A percentile compares a stretch with the other conserved stretches of the same genome.
phyloP scores from a whole-genome alignment of 805 yeast genomes.

The Candida patagonica region DNA sequence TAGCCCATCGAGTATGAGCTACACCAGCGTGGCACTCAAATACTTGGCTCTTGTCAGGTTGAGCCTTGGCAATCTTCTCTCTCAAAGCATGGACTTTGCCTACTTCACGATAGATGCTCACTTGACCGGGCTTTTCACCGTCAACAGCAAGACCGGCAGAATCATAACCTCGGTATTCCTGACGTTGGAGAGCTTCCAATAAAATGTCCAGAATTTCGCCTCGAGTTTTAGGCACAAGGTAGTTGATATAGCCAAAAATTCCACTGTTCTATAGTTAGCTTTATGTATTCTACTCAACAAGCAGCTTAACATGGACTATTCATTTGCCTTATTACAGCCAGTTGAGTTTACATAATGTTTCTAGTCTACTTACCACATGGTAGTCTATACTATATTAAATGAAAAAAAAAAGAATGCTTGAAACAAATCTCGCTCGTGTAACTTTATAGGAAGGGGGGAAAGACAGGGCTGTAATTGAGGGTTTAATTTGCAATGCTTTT shows the following conservation, averaged over 20 bases:
- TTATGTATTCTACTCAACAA: too few species aligned
- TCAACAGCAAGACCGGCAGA: conserved; percentile 95
- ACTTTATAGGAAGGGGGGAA: too few species aligned
- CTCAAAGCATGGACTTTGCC: conserved; percentile 85
- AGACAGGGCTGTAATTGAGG: too few species aligned
- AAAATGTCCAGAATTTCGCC: conserved; percentile 88
- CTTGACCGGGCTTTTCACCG: conserved; percentile 69
- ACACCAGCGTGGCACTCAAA: conserved; percentile 88
- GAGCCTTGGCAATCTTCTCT: conserved; percentile 40
- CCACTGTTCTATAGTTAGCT: conserved; percentile 58
- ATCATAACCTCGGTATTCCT: conserved; percentile 97
- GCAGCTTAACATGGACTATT: too few species aligned
- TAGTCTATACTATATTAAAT: too few species aligned
- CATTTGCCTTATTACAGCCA: too few species aligned
- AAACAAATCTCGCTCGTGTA: too few species aligned
- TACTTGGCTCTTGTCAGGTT: conserved; percentile 44
- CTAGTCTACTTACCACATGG: too few species aligned
- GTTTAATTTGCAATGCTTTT: too few species aligned
- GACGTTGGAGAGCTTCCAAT: conserved; percentile 61
- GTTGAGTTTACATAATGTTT: too few species aligned
- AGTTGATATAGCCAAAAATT: conserved; percentile 96
- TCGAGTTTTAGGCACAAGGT: conserved; percentile 80
- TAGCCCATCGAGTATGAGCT: conserved; percentile 99
- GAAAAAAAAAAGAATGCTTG: too few species aligned
- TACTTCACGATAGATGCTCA: conserved; percentile 67